phyloP scores from a whole-genome alignment of 78 protist species.

The Dictyostelium brefeldianum region DNA sequence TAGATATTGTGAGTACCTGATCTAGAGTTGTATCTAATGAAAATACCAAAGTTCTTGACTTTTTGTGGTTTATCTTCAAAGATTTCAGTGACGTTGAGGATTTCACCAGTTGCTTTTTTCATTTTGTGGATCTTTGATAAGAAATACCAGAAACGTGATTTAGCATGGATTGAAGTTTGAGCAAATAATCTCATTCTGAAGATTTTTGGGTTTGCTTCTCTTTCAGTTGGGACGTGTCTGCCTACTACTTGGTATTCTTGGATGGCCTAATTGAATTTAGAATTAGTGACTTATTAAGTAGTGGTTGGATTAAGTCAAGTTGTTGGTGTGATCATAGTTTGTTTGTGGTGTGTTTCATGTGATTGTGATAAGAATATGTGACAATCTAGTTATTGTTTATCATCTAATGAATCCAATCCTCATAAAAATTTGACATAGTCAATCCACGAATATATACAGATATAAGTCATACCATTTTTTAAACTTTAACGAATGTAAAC shows the following conservation, averaged over 20 bases:
- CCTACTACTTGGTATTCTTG: constrained; percentile 95
- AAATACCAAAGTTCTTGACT: constrained; percentile 98
- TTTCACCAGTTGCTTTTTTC: constrained; percentile 97
- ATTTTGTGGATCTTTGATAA: constrained; percentile 92
- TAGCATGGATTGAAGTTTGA: constrained; percentile 96
- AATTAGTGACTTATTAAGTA: too few relatives aligned
- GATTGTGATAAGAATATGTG: too few relatives aligned
- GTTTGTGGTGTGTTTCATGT: too few relatives aligned
- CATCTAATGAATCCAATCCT: too few relatives aligned
- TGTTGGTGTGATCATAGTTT: too few relatives aligned
- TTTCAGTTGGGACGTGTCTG: constrained; percentile 89
- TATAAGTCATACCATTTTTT: too few relatives aligned
- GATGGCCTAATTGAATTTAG: constrained; percentile 36
- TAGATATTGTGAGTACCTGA: constrained; percentile 98
- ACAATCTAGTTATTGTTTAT: too few relatives aligned
- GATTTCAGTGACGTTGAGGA: constrained; percentile 94
- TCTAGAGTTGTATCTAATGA: constrained; percentile 97
- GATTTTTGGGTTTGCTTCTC: constrained; percentile 91
- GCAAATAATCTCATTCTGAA: constrained; percentile 99
- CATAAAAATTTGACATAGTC: too few relatives aligned
- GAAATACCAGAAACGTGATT: constrained; percentile 99
- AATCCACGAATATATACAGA: too few relatives aligned
- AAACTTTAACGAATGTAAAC: too few relatives aligned
- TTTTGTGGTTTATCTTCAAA: constrained; percentile 88
- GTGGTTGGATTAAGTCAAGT: too few relatives aligned